Evolutionary conservation across 2,329 filamentous ascomycete species (phyloP).

Genomic region (Coniosporium tulheliwenetii): DNA sequence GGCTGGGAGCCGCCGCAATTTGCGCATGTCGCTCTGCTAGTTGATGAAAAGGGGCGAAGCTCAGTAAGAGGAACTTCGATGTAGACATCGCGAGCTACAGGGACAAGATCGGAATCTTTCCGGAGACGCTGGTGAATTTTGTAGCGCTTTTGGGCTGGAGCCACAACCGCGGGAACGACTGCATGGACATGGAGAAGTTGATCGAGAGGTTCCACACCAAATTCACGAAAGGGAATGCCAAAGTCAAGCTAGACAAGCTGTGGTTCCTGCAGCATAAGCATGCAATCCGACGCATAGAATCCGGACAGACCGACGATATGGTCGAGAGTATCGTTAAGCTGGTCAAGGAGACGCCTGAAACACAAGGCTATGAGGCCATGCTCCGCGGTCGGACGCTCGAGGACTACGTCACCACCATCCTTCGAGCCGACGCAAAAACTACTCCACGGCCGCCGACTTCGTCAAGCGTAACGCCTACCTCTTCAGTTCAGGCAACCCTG

Average conservation of each 20-base stretch:
- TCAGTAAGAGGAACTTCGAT: slow-evolving; percentile 68
- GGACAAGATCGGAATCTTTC: slow-evolving; percentile 41
- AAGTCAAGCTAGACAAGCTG: slow-evolving; percentile 67
- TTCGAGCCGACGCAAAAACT: slow-evolving; percentile 42
- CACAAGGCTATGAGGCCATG: slow-evolving; percentile 11
- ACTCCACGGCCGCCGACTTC: slow-evolving; percentile 39
- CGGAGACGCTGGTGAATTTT: slow-evolving; percentile 61
- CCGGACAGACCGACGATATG: slow-evolving; percentile 26
- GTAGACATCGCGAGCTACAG: slow-evolving; percentile 44
- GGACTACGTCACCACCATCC: slow-evolving; percentile 33
- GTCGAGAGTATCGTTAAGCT: slow-evolving; percentile 15
- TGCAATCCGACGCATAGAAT: slow-evolving; percentile 31
- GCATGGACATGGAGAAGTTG: slow-evolving; percentile 57
- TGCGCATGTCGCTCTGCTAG: slow-evolving; percentile 32
- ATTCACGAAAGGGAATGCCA: slow-evolving; percentile 82
- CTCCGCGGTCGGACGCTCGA: slow-evolving; percentile 19
- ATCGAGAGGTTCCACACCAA: slow-evolving; percentile 64
- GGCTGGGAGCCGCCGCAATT: slow-evolving; percentile 31
- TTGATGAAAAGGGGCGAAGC: slow-evolving; percentile 31
- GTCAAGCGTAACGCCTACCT: slow-evolving; percentile 41
- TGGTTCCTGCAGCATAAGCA: slow-evolving; percentile 64
- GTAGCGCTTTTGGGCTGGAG: slow-evolving; percentile 76
- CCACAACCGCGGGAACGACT: slow-evolving; percentile 49
- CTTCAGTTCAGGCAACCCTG: slow-evolving; percentile 25
- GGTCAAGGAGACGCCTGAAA: slow-evolving; percentile 13